A percentile compares a stretch with the other conserved stretches of the same genome.
Conservation (phyloP, 1,284 basidiomycete species). For the Pterulicium gracile region DNA sequence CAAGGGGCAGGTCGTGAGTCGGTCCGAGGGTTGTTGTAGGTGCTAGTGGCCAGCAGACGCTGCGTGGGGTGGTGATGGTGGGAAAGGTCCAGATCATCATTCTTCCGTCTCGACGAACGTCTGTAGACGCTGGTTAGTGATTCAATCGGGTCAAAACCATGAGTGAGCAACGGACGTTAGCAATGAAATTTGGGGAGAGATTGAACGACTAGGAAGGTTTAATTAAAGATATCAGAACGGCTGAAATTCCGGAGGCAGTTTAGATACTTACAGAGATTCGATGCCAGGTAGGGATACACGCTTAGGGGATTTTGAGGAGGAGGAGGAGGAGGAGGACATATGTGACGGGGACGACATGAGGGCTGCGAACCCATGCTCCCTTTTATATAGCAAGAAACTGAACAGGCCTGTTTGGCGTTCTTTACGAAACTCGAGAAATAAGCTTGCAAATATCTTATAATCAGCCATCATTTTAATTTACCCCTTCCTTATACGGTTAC, state of each 20-base stretch:
- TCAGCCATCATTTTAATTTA: too few species aligned
- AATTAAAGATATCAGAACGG: not conserved
- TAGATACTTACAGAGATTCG: not conserved
- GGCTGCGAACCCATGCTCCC: not conserved
- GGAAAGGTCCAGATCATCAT: slow-evolving; percentile 11
- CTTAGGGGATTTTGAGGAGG: not conserved
- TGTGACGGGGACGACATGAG: not conserved
- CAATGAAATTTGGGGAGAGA: not conserved
- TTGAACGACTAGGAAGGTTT: not conserved
- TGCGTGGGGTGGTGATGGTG: not conserved
- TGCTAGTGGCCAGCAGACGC: slow-evolving; percentile 28
- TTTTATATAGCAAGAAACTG: too few species aligned
- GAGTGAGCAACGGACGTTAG: slow-evolving; percentile 11
- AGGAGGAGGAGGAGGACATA: not conserved
- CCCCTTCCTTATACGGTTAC: not conserved
- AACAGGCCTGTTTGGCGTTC: too few species aligned
- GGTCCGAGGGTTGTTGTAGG: slow-evolving; percentile 7
- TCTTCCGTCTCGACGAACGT: slow-evolving; percentile 32
- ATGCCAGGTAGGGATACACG: not conserved
- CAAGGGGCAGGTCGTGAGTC: slow-evolving; percentile 54
- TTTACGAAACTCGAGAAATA: not conserved
- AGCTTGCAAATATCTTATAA: not conserved
- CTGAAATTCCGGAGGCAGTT: not conserved
- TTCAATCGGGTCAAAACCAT: slow-evolving; percentile 11
- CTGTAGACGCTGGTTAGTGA: slow-evolving; percentile 9